phyloP scores from a whole-genome alignment of 306 rosid genomes.

The Spatholobus suberectus region DNA sequence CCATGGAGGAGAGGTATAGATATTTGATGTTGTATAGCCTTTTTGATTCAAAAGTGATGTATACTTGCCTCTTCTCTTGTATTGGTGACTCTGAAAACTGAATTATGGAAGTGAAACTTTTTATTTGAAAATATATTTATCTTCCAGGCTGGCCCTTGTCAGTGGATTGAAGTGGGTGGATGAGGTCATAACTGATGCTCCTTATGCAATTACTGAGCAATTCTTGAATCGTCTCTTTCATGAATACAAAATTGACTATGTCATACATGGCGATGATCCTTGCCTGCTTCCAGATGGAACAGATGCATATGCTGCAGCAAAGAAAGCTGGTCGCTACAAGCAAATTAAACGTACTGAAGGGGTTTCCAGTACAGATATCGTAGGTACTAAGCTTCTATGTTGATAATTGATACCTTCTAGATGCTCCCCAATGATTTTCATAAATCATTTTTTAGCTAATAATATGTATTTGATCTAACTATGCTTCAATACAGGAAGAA shows the following conservation, averaged over 20 bases:
- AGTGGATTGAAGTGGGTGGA: constrained; percentile 99
- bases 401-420: background rate
- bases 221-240: constrained; percentile 93
- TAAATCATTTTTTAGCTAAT: constrained; percentile 25
- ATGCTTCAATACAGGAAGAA: constrained; percentile 74
- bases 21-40: constrained; percentile 8
- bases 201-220: constrained; percentile 89
- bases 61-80: background rate
- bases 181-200: constrained; percentile 94
- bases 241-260: constrained; percentile 93
- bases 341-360: constrained; percentile 99
- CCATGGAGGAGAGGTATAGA: constrained; percentile 87
- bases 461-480: constrained; percentile 30
- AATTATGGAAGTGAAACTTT: constrained; percentile 7
- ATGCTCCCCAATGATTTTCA: constrained; percentile 24
- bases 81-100: background rate
- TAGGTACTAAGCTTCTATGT: constrained; percentile 75
- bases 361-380: constrained; percentile 98
- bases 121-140: constrained; percentile 25
- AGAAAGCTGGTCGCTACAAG: constrained; percentile 96
- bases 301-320: constrained; percentile 98
- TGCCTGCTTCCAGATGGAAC: constrained; percentile 99
- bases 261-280: constrained; percentile 99
- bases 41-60: constrained; percentile 6
- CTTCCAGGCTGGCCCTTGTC: constrained; percentile 82